Evolutionary conservation across 106 monocot species (phyloP).

Genomic region (Alisma plantagoaquatica): DNA sequence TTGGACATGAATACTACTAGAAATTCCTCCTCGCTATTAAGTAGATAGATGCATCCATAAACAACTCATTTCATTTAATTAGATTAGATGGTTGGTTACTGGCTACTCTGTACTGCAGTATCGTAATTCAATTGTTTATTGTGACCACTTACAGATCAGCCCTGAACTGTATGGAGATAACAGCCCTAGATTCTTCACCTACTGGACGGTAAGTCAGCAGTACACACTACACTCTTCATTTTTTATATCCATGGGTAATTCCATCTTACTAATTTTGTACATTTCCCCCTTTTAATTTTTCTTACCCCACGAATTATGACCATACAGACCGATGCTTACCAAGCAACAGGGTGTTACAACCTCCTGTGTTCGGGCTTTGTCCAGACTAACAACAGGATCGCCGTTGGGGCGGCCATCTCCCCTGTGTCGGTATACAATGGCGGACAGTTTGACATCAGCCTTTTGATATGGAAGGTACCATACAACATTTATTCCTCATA

Average conservation of each 20-base stretch:
- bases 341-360: slow-evolving; percentile 25
- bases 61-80: no score
- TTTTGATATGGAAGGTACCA: slow-evolving; percentile 19
- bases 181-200: slow-evolving; percentile 89
- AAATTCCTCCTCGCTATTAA: no score
- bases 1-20: no score
- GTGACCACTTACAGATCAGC: slow-evolving; percentile 68
- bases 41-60: no score
- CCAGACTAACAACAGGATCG: slow-evolving; percentile 17
- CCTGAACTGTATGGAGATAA: slow-evolving; percentile 83
- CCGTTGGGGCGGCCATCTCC: slow-evolving; percentile 16
- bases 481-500: no score
- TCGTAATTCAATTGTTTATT: no score
- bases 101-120: no score
- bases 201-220: slow-evolving; percentile 67
- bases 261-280: no score
- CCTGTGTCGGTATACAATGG: slow-evolving; percentile 15
- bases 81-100: no score
- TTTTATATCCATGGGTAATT: background rate
- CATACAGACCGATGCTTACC: slow-evolving; percentile 17
- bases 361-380: slow-evolving; percentile 27
- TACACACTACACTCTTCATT: background rate
- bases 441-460: slow-evolving; percentile 14
- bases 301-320: background rate
- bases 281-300: no score